A percentile compares a stretch with the other conserved stretches of the same genome.
phyloP scores from a whole-genome alignment of 2,329 filamentous ascomycete genomes.

The Colletotrichum kahawae region DNA sequence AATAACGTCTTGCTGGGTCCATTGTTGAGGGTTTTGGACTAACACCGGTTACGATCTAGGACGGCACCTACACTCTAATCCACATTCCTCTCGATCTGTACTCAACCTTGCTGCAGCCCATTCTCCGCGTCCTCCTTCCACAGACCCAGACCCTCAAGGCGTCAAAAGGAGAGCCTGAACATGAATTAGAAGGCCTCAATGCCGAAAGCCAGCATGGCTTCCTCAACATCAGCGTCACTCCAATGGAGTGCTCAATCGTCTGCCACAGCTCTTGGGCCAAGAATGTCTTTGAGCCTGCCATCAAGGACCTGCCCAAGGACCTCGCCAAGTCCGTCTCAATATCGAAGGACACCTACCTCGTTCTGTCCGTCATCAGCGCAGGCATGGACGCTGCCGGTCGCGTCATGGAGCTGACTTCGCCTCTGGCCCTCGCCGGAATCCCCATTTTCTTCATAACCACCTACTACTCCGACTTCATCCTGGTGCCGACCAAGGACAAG shows the following conservation, averaged over 20 bases:
- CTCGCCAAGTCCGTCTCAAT: conserved; percentile 67
- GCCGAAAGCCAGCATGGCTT: conserved; percentile 73
- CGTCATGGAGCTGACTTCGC: conserved; percentile 89
- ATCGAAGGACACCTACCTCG: conserved; percentile 82
- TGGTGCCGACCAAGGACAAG: conserved; percentile 80
- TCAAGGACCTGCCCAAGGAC: conserved; percentile 65
- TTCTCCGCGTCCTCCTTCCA: conserved; percentile 84
- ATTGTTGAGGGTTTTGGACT: not conserved
- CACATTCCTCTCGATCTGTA: conserved; percentile 87
- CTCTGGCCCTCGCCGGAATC: conserved; percentile 88
- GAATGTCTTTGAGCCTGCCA: conserved; percentile 73
- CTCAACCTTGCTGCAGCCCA: conserved; percentile 80
- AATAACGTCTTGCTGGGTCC: not conserved
- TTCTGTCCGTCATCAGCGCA: conserved; percentile 88
- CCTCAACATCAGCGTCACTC: conserved; percentile 91
- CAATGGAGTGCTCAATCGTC: conserved; percentile 90
- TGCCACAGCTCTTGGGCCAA: conserved; percentile 79
- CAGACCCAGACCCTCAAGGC: conserved; percentile 50
- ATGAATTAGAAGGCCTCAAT: conserved; percentile 51
- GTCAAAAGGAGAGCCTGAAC: conserved; percentile 38
- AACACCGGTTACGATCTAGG: conserved; percentile 53
- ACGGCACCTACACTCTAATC: conserved; percentile 85
- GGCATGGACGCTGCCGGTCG: conserved; percentile 90
- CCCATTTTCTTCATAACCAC: conserved; percentile 99
- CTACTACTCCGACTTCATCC: conserved; percentile 96